Base-by-base conservation (phyloP, 2,329 filamentous ascomycete species). In the Chrysosphaeria jannelii region DNA sequence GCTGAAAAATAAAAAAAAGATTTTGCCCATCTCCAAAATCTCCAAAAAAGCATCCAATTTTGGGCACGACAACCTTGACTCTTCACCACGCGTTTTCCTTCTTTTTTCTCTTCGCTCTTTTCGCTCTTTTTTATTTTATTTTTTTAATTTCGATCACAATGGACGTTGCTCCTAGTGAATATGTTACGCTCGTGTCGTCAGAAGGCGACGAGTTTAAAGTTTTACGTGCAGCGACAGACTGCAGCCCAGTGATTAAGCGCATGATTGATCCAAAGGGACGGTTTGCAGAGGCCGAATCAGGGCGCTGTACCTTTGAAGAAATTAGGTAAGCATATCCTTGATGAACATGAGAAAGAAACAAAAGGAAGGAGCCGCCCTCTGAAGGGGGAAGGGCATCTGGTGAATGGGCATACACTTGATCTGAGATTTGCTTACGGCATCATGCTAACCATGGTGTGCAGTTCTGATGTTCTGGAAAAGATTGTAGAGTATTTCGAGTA, bases 401-500 rank as follows among this genome's bases (percentile, higher is more conserved):
- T n/a, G n/a, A n/a, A n/a, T n/a, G n/a, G n/a, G n/a, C n/a, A n/a
- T 35, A 35, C 33, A 35, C 33, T 35, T 34, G 33, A 33, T 34
- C 33, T 35, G 33, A 35, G 26, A n/a, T n/a, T n/a, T n/a, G n/a
- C n/a, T n/a, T n/a, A n/a, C n/a, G n/a, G n/a, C n/a, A n/a, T n/a
- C n/a, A n/a, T n/a, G n/a, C n/a, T n/a, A n/a, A n/a, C n/a, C n/a
- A n/a, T n/a, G n/a, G n/a, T n/a, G 21, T 34, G 22, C 39, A 78
- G 69, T 43, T 67, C 62, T 31, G 48, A 67, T 25, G 58, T 78
- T 5, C 58, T 81, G 3, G 71, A 79, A 40, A 76, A 75, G 39
- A 64, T 79, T 15, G 70, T 66, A 41, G 69, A 79, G 44, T 81
- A 79, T 44, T 66, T 78, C 30, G 71, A 76, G 39, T 79, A 78